Conservation (phyloP, 768 basidiomycete species). For the Lactarius quietus region DNA sequence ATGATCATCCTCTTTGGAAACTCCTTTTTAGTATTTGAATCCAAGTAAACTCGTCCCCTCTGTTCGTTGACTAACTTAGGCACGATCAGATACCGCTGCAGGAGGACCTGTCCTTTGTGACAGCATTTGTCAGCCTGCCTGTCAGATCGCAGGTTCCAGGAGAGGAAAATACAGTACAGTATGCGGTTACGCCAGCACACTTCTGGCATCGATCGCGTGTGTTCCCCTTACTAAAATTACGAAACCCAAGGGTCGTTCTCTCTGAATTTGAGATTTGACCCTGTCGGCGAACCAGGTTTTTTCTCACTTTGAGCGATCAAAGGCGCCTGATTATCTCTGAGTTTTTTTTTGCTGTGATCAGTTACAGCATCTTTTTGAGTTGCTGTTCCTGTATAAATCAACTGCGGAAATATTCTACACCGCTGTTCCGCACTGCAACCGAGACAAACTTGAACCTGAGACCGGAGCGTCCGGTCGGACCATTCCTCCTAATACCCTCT, state of each 20-base stretch:
- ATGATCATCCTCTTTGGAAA: background rate
- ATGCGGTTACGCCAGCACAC: no score
- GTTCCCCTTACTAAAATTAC: no score
- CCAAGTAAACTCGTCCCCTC: no score
- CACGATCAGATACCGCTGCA: no score
- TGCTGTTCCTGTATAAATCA: background rate
- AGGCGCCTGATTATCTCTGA: background rate
- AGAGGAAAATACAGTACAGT: no score
- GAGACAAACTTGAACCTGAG: background rate
- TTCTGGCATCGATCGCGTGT: no score
- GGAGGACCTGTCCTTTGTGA: no score
- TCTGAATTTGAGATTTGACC: background rate
- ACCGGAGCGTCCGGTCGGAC: background rate
- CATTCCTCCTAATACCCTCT: background rate
- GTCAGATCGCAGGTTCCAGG: no score
- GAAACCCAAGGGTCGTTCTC: background rate
- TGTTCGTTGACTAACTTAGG: no score
- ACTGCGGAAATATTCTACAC: background rate
- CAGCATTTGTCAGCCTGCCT: no score
- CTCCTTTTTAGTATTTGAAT: background rate
- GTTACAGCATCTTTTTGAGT: no score
- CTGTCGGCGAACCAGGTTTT: background rate
- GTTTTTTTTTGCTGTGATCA: no score
- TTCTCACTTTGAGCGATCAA: background rate
- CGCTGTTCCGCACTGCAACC: background rate